Evolutionary conservation across 2,329 filamentous ascomycete species (phyloP), one percentile per base, ranked within the genome.

Genomic region (Hypoxylon sp.): DNA sequence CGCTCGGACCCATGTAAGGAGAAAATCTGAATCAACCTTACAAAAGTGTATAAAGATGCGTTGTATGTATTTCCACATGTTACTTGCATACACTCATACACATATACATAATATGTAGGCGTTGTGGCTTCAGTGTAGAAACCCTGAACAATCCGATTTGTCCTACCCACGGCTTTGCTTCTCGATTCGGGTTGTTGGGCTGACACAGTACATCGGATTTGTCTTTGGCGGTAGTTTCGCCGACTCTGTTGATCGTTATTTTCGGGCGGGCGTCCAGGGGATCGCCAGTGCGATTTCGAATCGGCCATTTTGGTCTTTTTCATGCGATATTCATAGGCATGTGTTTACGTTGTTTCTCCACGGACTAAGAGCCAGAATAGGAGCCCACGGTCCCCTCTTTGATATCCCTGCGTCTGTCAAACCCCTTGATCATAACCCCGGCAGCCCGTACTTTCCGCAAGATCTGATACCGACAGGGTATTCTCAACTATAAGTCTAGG

Each of bases 391-490:
- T 55, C 52, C 57, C 23, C 50, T 19, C 17, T 11, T 43, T 25
- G 34, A 17, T 41, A 62, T 57, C 67, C 65, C 63, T 66, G 60
- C 67, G 56, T 59, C 63, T 71, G 64, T 66, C 67, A 71, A 56
- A 69, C 66, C 68, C 68, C 69, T 63, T 72, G 69, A 66, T 17
- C 57, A 63, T 38, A 52, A 65, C 55, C 67, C 67, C 62, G 48
- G 69, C 60, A 68, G 41, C 67, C 67, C 57, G 61, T 53, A 52
- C 65, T 68, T 63, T 49, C 62, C 60, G 53, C 64, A 49, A 72
- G 69, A 72, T 72, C 69, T 71, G 61, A 69, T 71, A 65, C 64
- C 59, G 65, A 64, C 67, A 68, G 62, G 67, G 64, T 69, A 30
- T 41, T 61, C 51, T 66, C 46, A 56, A 51, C 65, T 63, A 67